Conservation (phyloP, 306 rosid genomes). For the Fragaria vesca region DNA sequence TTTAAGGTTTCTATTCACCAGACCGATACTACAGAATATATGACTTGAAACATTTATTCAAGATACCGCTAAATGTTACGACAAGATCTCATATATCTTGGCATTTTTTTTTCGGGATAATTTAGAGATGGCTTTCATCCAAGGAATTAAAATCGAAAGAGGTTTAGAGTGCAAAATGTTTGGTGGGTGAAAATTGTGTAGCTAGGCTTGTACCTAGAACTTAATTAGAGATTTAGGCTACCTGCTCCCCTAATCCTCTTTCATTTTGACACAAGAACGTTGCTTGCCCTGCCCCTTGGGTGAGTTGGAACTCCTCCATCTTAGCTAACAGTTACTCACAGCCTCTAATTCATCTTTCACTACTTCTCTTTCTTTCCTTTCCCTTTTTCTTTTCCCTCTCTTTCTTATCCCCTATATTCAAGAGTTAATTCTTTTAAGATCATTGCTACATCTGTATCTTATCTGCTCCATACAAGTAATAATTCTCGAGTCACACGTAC, state of each 20-base stretch:
- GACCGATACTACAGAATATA: no score
- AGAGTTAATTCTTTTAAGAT: neutral
- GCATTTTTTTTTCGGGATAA: neutral
- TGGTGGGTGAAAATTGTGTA: neutral
- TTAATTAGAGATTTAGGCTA: constrained; percentile 13
- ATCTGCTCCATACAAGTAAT: neutral
- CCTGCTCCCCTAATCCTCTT: constrained; percentile 27
- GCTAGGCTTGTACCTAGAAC: neutral
- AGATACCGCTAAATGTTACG: neutral
- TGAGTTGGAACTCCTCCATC: constrained; percentile 17
- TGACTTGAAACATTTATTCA: no score
- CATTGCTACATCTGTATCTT: neutral
- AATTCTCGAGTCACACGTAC: neutral
- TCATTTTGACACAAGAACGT: neutral
- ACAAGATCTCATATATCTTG: neutral
- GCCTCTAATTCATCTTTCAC: neutral
- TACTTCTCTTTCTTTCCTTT: neutral
- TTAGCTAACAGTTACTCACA: neutral
- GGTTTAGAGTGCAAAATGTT: neutral
- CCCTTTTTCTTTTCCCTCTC: constrained; percentile 2
- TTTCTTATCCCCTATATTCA: neutral
- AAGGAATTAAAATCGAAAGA: neutral
- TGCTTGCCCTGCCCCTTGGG: neutral
- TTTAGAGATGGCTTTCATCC: neutral
- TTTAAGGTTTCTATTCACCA: no score